Evolutionary conservation across 768 basidiomycete genomes (phyloP), one percentile per base, ranked within the genome.

Genomic region (Tylopilus intermedius): DNA sequence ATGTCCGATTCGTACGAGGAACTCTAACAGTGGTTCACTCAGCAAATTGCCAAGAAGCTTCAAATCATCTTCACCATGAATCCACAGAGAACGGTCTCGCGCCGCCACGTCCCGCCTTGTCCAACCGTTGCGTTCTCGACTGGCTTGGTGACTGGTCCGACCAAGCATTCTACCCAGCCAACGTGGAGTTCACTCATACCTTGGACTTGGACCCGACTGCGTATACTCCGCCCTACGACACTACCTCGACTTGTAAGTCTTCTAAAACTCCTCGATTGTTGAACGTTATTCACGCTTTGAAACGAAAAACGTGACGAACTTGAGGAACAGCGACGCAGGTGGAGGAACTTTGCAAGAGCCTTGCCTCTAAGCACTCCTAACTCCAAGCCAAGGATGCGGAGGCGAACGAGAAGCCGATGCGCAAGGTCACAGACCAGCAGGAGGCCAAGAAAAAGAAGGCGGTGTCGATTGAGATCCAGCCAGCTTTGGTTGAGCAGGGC

Each of bases 61-160:
- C 18, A 18, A 98, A 72, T 98, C 32, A 96, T 98, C 8, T 99
- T 98, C 74, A 98, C 95, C 15, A 98, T 98, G 95, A 98, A 97
- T 61, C 96, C 94, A 39, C 95, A 0, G 86, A 93, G 62, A 94
- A 95, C 52, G 96, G 95, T 94, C 93, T 18, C 81, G 94, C 45
- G 96, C 94, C 10, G 96, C 95, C 2, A 97, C 96, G 0, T 99
- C 96, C 96, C 8, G 96, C 96, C 15, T 75, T 98, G 62, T 95
- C 94, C 84, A 99, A 99, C 74, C 88, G 96, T 74, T 99, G 96
- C 68, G 96, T 99, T 8, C 77, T 99, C 52, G 95, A 99, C 70
- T 99, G 96, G 96, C 97, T 98, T 62, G 96, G 96, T 26, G 94
- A 97, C 67, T 99, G 96, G 96, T 93, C 94, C 14, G 93, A 96